Evolutionary conservation across 768 basidiomycete genomes (phyloP).

Genomic region (Candolleomyces efflorescens): DNA sequence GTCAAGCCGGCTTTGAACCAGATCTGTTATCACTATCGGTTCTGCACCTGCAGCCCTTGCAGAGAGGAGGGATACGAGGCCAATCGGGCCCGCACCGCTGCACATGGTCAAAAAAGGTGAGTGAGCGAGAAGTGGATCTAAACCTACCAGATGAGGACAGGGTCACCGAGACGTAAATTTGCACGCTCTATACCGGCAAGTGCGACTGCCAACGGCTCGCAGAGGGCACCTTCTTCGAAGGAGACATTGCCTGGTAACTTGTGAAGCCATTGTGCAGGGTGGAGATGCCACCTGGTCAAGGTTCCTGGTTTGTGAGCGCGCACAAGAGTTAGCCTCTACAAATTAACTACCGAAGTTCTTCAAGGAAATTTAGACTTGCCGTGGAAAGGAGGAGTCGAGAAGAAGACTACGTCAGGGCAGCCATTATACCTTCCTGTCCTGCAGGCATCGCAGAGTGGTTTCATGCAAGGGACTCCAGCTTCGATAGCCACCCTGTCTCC

Average conservation of each 20-base stretch:
- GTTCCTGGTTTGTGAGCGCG: constrained; percentile 39
- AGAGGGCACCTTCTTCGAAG: constrained; percentile 65
- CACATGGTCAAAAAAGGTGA: not conserved
- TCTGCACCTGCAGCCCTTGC: constrained; percentile 67
- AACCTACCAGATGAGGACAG: constrained; percentile 53
- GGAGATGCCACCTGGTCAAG: constrained; percentile 60
- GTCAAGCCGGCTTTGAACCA: constrained; percentile 61
- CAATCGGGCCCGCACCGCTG: constrained; percentile 68
- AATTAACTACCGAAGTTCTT: no score
- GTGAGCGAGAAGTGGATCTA: not conserved
- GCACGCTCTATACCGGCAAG: constrained; percentile 65
- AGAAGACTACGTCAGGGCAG: constrained; percentile 58
- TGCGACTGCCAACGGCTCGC: constrained; percentile 65
- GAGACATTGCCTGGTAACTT: constrained; percentile 57
- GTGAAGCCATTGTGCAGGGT: constrained; percentile 66
- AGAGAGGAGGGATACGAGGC: constrained; percentile 56
- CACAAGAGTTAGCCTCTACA: not conserved
- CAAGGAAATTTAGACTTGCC: constrained; percentile 34
- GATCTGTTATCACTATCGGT: constrained; percentile 65
- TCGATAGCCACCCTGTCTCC: constrained; percentile 70
- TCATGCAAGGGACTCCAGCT: constrained; percentile 64
- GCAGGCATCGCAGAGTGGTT: constrained; percentile 56
- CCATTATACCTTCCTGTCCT: constrained; percentile 64
- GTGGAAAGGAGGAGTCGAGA: constrained; percentile 68
- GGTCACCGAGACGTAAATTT: constrained; percentile 60